phyloP scores from a whole-genome alignment of 176 grass and related monocot species.

The Tillandsia fasciculata region DNA sequence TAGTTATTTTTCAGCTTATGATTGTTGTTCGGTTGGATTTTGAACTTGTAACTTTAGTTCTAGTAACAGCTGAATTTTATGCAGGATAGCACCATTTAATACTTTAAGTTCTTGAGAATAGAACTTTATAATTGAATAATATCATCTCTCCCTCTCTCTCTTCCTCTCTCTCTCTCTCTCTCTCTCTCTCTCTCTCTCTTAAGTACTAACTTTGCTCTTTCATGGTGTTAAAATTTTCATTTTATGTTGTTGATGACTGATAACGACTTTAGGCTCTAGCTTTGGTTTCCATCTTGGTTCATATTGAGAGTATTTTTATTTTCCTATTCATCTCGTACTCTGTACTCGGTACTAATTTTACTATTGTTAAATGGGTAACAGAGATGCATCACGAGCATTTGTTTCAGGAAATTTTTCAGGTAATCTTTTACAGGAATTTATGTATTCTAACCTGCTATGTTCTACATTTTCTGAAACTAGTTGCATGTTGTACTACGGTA shows the following conservation, averaged over 20 bases:
- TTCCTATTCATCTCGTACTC: neutral
- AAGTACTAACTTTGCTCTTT: neutral
- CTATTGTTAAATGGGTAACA: conserved; percentile 18
- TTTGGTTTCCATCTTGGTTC: neutral
- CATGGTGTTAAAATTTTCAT: neutral
- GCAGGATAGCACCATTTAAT: no score
- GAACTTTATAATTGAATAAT: no score
- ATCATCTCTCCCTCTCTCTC: no score
- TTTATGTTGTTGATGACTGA: neutral
- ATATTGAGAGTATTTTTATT: neutral
- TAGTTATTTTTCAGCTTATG: no score
- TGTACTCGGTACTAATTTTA: conserved; percentile 1
- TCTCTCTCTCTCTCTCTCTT: no score
- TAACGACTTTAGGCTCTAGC: neutral
- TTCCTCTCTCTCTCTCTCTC: no score
- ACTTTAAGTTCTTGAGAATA: no score
- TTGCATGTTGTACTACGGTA: no score
- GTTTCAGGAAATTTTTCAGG: conserved; percentile 98
- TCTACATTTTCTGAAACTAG: no score
- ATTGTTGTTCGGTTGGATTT: no score
- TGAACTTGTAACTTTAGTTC: no score
- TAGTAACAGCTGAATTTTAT: no score
- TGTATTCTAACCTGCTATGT: neutral
- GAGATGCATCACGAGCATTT: conserved; percentile 88
- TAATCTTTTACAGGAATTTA: conserved; percentile 18